A percentile compares a stretch with the other conserved stretches of the same genome.
Evolutionary conservation across 495 filamentous ascomycete species (phyloP).

Genomic region (Penicillium malachiteum): DNA sequence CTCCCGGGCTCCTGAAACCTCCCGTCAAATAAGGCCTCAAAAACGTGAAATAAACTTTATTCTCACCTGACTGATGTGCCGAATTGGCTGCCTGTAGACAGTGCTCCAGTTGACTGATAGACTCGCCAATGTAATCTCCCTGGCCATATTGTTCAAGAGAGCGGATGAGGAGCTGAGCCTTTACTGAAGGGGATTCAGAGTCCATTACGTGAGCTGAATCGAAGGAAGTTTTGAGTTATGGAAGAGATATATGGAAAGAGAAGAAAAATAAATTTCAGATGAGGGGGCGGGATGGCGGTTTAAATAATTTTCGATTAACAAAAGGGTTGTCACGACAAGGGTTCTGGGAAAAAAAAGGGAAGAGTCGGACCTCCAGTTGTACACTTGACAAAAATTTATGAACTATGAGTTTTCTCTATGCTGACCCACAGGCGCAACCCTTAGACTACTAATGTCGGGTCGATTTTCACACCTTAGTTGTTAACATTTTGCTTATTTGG

Average conservation of each 20-base stretch:
- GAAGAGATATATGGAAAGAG: not conserved
- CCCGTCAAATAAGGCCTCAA: no score
- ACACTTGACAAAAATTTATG: no score
- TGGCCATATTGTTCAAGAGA: constrained; percentile 34
- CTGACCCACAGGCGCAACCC: no score
- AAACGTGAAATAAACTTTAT: not conserved
- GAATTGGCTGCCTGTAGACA: constrained; percentile 44
- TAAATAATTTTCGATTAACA: not conserved
- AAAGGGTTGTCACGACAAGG: no score
- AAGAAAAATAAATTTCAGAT: no score
- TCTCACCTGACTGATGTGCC: constrained; percentile 22
- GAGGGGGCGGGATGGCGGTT: not conserved
- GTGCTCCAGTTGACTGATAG: constrained; percentile 48
- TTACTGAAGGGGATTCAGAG: constrained; percentile 9
- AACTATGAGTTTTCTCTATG: no score
- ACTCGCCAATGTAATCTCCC: constrained; percentile 42
- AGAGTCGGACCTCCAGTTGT: no score
- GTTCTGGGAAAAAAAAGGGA: no score
- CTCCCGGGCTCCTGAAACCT: constrained; percentile 20
- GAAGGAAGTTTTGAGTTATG: not conserved
- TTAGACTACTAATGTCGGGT: no score
- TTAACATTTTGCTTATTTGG: no score
- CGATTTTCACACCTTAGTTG: no score
- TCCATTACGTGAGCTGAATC: constrained; percentile 5
- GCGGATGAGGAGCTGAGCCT: constrained; percentile 19